A percentile compares a stretch with the other conserved stretches of the same genome.
Conservation (phyloP, 345 rosid species). For the Firmiana major region DNA sequence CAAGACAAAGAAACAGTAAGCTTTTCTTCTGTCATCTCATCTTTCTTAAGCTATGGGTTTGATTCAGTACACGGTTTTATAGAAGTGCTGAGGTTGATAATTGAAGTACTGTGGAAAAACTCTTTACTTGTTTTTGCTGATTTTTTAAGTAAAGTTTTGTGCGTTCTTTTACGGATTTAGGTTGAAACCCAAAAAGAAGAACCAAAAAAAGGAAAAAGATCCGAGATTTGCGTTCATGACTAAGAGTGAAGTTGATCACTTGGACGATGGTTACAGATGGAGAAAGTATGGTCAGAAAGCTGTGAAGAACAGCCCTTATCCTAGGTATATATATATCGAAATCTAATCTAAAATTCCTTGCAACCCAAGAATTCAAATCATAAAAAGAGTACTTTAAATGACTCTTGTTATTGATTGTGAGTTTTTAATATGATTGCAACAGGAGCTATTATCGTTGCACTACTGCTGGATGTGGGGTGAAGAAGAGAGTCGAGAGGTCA, state of each 20-base stretch:
- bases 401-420: background rate
- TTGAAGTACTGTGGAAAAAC: background rate
- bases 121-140: background rate
- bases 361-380: conserved; percentile 3
- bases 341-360: background rate
- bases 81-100: background rate
- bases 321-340: conserved; percentile 50
- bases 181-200: conserved; percentile 88
- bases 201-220: conserved; percentile 69
- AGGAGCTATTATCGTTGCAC: conserved; percentile 99
- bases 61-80: background rate
- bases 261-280: conserved; percentile 97
- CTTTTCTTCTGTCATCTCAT: background rate
- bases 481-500: conserved; percentile 99
- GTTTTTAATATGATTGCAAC: conserved; percentile 15
- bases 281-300: conserved; percentile 99
- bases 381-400: background rate
- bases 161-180: conserved; percentile 30
- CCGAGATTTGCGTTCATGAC: conserved; percentile 96
- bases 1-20: conserved; percentile 79
- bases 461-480: conserved; percentile 82
- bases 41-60: background rate
- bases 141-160: background rate
- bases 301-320: conserved; percentile 93
- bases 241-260: conserved; percentile 85